Conservation (phyloP, 345 rosid genomes). For the Pelargonium nanum region DNA sequence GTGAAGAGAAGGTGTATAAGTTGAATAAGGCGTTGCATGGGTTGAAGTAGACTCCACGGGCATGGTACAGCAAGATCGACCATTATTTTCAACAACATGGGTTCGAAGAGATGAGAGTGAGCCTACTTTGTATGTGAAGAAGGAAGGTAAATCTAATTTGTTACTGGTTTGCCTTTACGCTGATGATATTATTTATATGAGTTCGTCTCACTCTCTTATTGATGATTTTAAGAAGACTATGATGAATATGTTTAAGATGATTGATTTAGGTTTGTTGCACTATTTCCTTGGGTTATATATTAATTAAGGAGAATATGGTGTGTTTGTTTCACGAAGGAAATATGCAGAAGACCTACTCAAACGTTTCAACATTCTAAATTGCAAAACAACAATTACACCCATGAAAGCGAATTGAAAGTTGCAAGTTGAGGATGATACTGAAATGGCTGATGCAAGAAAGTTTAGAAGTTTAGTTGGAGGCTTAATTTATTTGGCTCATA, state of each 20-base stretch:
- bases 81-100: background rate
- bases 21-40: background rate
- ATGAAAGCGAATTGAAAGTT: background rate
- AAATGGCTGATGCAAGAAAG: background rate
- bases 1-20: background rate
- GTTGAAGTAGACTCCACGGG: background rate
- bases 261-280: background rate
- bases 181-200: background rate
- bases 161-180: background rate
- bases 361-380: background rate
- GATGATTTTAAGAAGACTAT: background rate
- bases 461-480: background rate
- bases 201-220: background rate
- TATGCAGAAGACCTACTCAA: background rate
- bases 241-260: background rate
- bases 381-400: background rate
- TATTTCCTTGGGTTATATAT: background rate
- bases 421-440: background rate
- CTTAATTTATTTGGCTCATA: no score
- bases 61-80: background rate
- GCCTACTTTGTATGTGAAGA: slow-evolving; percentile 2
- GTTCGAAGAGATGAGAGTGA: background rate
- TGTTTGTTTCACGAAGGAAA: background rate
- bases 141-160: background rate
- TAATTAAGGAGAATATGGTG: background rate